A percentile compares a stretch with the other conserved stretches of the same genome.
Conservation (phyloP, 352 stramenopile species). For the Phytophthora pisi region DNA sequence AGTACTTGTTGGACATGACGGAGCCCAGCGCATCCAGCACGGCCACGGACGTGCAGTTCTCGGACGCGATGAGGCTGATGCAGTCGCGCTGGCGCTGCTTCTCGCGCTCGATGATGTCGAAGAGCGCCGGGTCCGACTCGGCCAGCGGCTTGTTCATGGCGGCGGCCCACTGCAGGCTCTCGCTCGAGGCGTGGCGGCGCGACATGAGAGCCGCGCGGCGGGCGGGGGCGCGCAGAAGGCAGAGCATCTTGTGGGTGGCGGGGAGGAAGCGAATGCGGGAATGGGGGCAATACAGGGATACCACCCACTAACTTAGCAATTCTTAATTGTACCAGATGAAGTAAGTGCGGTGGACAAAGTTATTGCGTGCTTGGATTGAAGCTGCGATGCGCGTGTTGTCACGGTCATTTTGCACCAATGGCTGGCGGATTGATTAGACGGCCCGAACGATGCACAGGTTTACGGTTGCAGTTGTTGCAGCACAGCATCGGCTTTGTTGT, state of each 20-base stretch:
- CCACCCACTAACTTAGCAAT: slow-evolving; percentile 3
- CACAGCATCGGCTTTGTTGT: slow-evolving; percentile 1
- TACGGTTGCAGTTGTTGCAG: slow-evolving; percentile 1
- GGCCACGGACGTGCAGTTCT: slow-evolving; percentile 99
- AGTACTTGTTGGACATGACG: slow-evolving; percentile 99
- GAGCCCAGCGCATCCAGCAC: slow-evolving; percentile 98
- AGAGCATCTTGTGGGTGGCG: slow-evolving; percentile 29
- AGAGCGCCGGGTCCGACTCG: slow-evolving; percentile 93
- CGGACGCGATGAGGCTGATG: slow-evolving; percentile 99
- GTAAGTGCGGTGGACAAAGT: background rate
- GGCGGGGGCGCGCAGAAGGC: slow-evolving; percentile 29
- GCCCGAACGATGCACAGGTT: background rate
- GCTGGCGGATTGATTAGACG: slow-evolving; percentile 6
- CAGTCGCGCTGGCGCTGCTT: slow-evolving; percentile 98
- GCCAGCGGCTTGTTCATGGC: slow-evolving; percentile 90
- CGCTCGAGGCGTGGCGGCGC: slow-evolving; percentile 55
- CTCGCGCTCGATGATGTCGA: slow-evolving; percentile 97
- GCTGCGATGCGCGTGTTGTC: background rate
- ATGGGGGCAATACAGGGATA: slow-evolving; percentile 8
- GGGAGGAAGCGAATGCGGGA: slow-evolving; percentile 22
- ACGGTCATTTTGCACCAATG: slow-evolving; percentile 9
- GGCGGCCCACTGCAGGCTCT: slow-evolving; percentile 72
- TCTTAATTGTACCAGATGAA: background rate
- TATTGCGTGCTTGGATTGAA: background rate
- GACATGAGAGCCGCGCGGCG: slow-evolving; percentile 24